Percentiles rank a stretch among this genome's conserved stretches.
phyloP scores from a whole-genome alignment of 768 basidiomycete genomes.

The Podaxis mareebaensis region DNA sequence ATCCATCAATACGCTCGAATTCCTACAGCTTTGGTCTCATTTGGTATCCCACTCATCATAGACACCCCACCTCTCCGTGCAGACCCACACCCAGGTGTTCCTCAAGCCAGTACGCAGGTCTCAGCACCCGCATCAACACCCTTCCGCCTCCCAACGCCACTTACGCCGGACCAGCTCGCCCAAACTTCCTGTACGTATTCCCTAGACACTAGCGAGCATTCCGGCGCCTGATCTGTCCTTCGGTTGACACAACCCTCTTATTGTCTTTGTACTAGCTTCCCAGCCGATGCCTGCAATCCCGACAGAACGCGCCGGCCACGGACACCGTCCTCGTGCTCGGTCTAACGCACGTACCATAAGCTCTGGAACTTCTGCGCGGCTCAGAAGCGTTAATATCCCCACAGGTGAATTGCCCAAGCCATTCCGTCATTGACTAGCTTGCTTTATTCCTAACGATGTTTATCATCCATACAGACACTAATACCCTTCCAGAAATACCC shows the following conservation, averaged over 20 bases:
- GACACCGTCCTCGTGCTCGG: constrained; percentile 14
- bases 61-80: constrained; percentile 2
- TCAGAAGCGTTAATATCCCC: constrained; percentile 4
- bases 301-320: constrained; percentile 3
- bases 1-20: background rate
- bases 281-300: background rate
- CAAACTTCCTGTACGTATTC: constrained; percentile 11
- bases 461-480: constrained; percentile 11
- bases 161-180: constrained; percentile 6
- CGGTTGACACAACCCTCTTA: background rate
- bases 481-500: constrained; percentile 6
- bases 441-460: constrained; percentile 7
- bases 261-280: background rate
- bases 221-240: constrained; percentile 1
- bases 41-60: background rate
- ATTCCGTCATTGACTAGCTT: background rate
- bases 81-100: background rate
- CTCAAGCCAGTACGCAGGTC: background rate
- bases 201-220: background rate
- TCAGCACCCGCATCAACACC: background rate
- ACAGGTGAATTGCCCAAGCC: background rate
- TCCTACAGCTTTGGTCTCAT: background rate
- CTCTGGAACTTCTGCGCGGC: constrained; percentile 3
- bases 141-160: constrained; percentile 8
- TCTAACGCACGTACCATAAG: constrained; percentile 6